phyloP scores from a whole-genome alignment of 805 yeast genomes.

The Nakazawaea anatomiae region DNA sequence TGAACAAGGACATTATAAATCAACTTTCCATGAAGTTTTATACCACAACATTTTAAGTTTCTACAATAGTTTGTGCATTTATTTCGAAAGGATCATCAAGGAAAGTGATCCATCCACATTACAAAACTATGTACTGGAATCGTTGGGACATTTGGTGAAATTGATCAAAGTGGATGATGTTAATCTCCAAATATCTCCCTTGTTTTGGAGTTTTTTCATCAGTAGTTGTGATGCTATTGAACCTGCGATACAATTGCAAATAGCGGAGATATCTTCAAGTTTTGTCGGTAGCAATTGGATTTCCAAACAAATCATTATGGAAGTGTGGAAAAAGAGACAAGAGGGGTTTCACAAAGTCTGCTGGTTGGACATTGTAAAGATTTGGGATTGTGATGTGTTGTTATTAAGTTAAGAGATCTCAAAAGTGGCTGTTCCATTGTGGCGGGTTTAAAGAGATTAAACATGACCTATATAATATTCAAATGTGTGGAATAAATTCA shows the following conservation, averaged over 20 bases:
- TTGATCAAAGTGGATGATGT: slow-evolving; percentile 14
- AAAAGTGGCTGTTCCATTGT: too few species aligned
- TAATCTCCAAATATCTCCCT: slow-evolving; percentile 26
- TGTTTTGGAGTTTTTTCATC: slow-evolving; percentile 44
- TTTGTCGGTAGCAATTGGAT: slow-evolving; percentile 43
- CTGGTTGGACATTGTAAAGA: slow-evolving; percentile 49
- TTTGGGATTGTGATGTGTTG: slow-evolving; percentile 43
- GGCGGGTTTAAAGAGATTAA: too few species aligned
- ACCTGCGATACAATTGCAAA: slow-evolving; percentile 23
- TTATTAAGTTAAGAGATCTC: slow-evolving; percentile 12
- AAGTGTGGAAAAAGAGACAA: slow-evolving; percentile 41
- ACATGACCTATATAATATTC: too few species aligned
- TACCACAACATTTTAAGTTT: slow-evolving; percentile 32
- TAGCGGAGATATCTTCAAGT: slow-evolving; percentile 27
- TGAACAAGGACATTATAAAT: slow-evolving; percentile 23
- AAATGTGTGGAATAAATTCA: too few species aligned
- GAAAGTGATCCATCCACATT: slow-evolving; percentile 28
- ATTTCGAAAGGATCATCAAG: slow-evolving; percentile 40
- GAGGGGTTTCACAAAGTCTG: slow-evolving; percentile 30
- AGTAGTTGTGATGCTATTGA: slow-evolving; percentile 35
- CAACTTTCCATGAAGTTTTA: slow-evolving; percentile 34
- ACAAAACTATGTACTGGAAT: slow-evolving; percentile 28
- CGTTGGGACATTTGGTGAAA: slow-evolving; percentile 26
- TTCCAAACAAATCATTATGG: slow-evolving; percentile 46
- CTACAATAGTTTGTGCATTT: slow-evolving; percentile 37